phyloP scores from a whole-genome alignment of 2,329 filamentous ascomycete genomes.

The Madurella mycetomatis region DNA sequence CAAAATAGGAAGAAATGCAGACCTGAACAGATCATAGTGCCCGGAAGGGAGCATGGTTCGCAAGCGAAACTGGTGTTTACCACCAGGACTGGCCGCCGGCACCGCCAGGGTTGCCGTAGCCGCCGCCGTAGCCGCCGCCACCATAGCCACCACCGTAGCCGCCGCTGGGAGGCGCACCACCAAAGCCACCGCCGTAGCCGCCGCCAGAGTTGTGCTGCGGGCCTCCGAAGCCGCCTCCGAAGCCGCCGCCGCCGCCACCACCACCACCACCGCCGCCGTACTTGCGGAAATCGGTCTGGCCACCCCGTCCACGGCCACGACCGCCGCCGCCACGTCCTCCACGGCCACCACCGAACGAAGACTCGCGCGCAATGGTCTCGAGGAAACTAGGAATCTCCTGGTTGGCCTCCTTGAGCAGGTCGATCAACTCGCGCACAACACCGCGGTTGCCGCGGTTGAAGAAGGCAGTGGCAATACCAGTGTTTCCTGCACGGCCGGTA shows the following conservation, averaged over 20 bases:
- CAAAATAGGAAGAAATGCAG: constrained; percentile 15
- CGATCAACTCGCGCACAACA: constrained; percentile 91
- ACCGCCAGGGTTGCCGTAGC: constrained; percentile 67
- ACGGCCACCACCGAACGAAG: constrained; percentile 72
- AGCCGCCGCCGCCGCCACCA: constrained; percentile 43
- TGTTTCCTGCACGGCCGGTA: constrained; percentile 99
- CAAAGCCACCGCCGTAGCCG: constrained; percentile 41
- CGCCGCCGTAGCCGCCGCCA: constrained; percentile 47
- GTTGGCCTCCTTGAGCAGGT: constrained; percentile 98
- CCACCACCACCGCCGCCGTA: constrained; percentile 57
- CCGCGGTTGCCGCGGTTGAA: constrained; percentile 99
- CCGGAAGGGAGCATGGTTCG: constrained; percentile 19
- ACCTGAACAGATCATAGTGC: not conserved
- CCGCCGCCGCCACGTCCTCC: constrained; percentile 62
- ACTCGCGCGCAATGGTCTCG: constrained; percentile 95
- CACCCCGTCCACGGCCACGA: constrained; percentile 63
- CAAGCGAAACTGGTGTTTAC: constrained; percentile 36
- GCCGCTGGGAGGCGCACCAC: constrained; percentile 37
- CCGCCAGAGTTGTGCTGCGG: constrained; percentile 35
- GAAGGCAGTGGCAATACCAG: constrained; percentile 95
- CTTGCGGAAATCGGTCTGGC: constrained; percentile 89
- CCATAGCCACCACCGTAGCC: constrained; percentile 41
- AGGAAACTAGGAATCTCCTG: constrained; percentile 93
- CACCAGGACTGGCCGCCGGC: constrained; percentile 65
- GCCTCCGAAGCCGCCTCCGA: constrained; percentile 43